phyloP scores from a whole-genome alignment of 2,329 filamentous ascomycete species.

The Cladophialophora psammophila region DNA sequence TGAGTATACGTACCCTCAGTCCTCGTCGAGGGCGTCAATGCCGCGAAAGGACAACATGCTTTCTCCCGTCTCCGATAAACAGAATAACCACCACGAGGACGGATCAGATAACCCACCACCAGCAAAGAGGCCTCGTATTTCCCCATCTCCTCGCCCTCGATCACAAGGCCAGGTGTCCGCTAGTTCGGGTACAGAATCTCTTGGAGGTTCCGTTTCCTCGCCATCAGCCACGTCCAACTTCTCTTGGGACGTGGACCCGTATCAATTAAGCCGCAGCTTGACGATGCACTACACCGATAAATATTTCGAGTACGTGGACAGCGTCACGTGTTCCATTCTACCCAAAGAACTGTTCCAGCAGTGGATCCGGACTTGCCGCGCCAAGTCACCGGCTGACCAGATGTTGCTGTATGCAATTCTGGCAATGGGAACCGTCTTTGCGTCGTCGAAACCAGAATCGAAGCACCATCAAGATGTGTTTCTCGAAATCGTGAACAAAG shows the following conservation, averaged over 20 bases:
- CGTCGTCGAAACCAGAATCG: conserved; percentile 49
- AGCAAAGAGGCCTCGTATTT: conserved; percentile 39
- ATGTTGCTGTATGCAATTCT: conserved; percentile 69
- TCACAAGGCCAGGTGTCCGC: conserved; percentile 20
- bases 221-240: conserved; percentile 18
- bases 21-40: conserved; percentile 24
- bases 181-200: conserved; percentile 11
- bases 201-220: conserved; percentile 13
- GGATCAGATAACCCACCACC: conserved; percentile 42
- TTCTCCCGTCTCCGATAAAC: conserved; percentile 42
- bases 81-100: conserved; percentile 41
- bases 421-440: conserved; percentile 64
- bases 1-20: conserved; percentile 44
- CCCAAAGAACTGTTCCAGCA: conserved; percentile 60
- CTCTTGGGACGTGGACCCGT: conserved; percentile 63
- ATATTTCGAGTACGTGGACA: conserved; percentile 66
- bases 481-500: conserved; percentile 65
- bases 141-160: conserved; percentile 33
- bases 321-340: conserved; percentile 63
- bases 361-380: conserved; percentile 60
- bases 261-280: conserved; percentile 56
- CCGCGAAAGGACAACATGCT: conserved; percentile 24
- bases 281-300: conserved; percentile 61
- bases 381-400: conserved; percentile 62
- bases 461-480: conserved; percentile 57